These are phyloP conservation scores for Aaosphaeria arxii DNA, from an alignment of 2,329 filamentous ascomycete species.

Conservation along the genomic window DNA sequence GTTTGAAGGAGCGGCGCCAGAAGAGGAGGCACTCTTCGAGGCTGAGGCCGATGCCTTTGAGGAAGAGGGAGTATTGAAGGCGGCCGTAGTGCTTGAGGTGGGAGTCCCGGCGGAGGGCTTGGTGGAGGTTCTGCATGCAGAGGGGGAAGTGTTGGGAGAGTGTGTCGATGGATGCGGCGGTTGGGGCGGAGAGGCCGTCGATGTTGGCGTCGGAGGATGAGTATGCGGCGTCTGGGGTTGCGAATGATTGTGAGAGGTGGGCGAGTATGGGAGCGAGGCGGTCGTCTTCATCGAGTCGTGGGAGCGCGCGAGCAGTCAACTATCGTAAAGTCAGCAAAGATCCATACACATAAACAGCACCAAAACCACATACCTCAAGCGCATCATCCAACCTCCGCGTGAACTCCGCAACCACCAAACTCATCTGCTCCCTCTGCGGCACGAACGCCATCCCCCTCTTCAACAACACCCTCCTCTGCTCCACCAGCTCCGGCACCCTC, in stretches of 20 bases:
- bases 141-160: constrained; percentile 80
- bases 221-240: constrained; percentile 84
- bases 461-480: constrained; percentile 72
- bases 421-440: constrained; percentile 79
- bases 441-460: constrained; percentile 86
- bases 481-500: constrained; percentile 84
- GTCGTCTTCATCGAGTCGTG: constrained; percentile 93
- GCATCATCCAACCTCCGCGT: constrained; percentile 73
- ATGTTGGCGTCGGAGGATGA: constrained; percentile 68
- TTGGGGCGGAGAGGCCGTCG: constrained; percentile 66
- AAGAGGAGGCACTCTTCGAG: constrained; percentile 91
- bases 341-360: too few relatives aligned
- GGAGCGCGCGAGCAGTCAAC: constrained; percentile 86
- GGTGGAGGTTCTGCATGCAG: constrained; percentile 92
- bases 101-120: constrained; percentile 77
- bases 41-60: constrained; percentile 90
- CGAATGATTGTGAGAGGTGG: constrained; percentile 93
- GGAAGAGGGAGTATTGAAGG: constrained; percentile 91
- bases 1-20: constrained; percentile 83
- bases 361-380: constrained; percentile 74
- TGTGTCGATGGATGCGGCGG: constrained; percentile 64
- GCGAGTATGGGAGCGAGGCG: constrained; percentile 72
- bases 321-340: constrained; percentile 30
- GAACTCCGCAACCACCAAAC: constrained; percentile 87
- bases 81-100: constrained; percentile 93